Conservation (phyloP, 257 asterid genomes). For the Ajuga chamaepitys region DNA sequence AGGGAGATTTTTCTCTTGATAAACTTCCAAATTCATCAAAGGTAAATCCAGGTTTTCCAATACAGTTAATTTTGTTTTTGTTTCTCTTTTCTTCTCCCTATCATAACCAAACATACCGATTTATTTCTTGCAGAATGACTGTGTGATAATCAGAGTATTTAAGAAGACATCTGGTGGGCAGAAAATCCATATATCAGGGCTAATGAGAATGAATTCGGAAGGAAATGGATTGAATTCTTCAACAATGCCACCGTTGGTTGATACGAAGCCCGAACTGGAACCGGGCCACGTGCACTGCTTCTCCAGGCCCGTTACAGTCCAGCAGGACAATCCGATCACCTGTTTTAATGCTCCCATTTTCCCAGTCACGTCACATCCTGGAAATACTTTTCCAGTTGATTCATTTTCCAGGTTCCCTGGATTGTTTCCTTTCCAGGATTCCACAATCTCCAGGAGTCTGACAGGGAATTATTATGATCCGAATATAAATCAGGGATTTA, state of each 20-base stretch:
- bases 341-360: slow-evolving; percentile 10
- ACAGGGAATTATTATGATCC: slow-evolving; percentile 28
- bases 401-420: slow-evolving; percentile 20
- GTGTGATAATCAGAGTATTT: slow-evolving; percentile 78
- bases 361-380: slow-evolving; percentile 15
- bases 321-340: slow-evolving; percentile 3
- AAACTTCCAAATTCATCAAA: slow-evolving; percentile 36
- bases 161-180: slow-evolving; percentile 59
- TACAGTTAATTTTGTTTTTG: background rate
- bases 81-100: background rate
- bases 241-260: slow-evolving; percentile 38
- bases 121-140: slow-evolving; percentile 48
- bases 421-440: slow-evolving; percentile 23
- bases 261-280: slow-evolving; percentile 10
- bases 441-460: slow-evolving; percentile 11
- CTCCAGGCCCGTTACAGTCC: slow-evolving; percentile 25
- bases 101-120: background rate
- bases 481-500: slow-evolving; percentile 17
- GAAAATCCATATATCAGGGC: slow-evolving; percentile 44
- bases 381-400: background rate
- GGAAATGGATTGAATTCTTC: slow-evolving; percentile 18
- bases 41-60: slow-evolving; percentile 32
- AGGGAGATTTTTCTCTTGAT: slow-evolving; percentile 41
- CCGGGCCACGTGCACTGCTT: slow-evolving; percentile 47
- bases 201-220: slow-evolving; percentile 17